Conservation (phyloP, 2,329 filamentous ascomycete species). For the Dothistroma septosporum region DNA sequence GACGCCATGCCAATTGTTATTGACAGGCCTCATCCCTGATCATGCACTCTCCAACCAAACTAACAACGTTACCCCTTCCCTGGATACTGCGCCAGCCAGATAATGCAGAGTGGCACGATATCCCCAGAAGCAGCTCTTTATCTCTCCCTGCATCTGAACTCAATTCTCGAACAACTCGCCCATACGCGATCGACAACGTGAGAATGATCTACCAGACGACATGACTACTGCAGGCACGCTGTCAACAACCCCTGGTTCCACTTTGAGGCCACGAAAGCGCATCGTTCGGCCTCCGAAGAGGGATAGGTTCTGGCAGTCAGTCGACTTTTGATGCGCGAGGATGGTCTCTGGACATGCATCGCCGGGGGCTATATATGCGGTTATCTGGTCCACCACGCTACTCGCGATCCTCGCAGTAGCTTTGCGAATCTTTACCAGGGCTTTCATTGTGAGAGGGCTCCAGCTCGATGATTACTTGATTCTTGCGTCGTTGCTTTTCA, state of each 20-base stretch:
- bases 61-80: background rate
- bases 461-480: slow-evolving; percentile 8
- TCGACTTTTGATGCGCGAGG: background rate
- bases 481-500: background rate
- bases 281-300: background rate
- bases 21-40: background rate
- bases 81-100: background rate
- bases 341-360: slow-evolving; percentile 10
- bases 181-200: background rate
- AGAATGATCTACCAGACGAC: background rate
- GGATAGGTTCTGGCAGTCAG: background rate
- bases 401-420: slow-evolving; percentile 12
- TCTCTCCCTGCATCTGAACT: background rate
- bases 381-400: slow-evolving; percentile 7
- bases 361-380: slow-evolving; percentile 9
- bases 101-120: background rate
- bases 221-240: background rate
- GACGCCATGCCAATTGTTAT: background rate
- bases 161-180: background rate
- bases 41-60: background rate
- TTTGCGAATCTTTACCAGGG: slow-evolving; percentile 13
- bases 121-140: background rate
- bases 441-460: slow-evolving; percentile 4
- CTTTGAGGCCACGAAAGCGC: background rate
- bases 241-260: background rate